phyloP scores from a whole-genome alignment of 495 filamentous ascomycete species.

The Xylaria telfairii region DNA sequence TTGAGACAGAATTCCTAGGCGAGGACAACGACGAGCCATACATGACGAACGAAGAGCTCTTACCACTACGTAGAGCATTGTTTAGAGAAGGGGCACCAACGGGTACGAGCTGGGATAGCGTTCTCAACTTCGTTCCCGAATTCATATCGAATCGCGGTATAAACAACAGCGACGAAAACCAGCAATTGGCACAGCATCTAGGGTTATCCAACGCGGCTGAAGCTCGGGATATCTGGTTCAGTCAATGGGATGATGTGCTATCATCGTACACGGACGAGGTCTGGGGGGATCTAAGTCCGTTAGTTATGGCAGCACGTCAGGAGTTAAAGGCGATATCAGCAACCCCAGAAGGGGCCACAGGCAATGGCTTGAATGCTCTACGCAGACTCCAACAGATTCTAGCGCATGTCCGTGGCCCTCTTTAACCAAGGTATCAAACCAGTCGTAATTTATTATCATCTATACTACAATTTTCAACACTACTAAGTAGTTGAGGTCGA shows the following conservation, averaged over 20 bases:
- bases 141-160: conserved; percentile 31
- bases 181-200: conserved; percentile 37
- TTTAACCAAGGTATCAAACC: not conserved
- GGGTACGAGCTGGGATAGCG: conserved; percentile 44
- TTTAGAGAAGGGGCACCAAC: conserved; percentile 35
- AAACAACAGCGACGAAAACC: conserved; percentile 11
- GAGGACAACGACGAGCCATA: conserved; percentile 29
- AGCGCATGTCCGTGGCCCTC: conserved; percentile 28
- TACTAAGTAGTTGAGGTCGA: not conserved
- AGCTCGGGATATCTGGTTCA: conserved; percentile 52
- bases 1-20: conserved; percentile 34
- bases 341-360: conserved; percentile 4
- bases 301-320: conserved; percentile 64
- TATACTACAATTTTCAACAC: not conserved
- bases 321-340: conserved; percentile 56
- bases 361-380: conserved; percentile 27
- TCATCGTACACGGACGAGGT: conserved; percentile 76
- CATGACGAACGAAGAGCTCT: conserved; percentile 33
- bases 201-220: conserved; percentile 46
- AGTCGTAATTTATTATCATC: not conserved
- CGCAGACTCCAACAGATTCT: conserved; percentile 37
- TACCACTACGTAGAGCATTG: conserved; percentile 41
- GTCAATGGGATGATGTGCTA: conserved; percentile 67
- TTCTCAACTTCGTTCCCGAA: conserved; percentile 51
- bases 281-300: conserved; percentile 73